Evolutionary conservation across 257 asterid species (phyloP), one percentile per base, ranked within the genome.

Genomic region (Plantago ovata): DNA sequence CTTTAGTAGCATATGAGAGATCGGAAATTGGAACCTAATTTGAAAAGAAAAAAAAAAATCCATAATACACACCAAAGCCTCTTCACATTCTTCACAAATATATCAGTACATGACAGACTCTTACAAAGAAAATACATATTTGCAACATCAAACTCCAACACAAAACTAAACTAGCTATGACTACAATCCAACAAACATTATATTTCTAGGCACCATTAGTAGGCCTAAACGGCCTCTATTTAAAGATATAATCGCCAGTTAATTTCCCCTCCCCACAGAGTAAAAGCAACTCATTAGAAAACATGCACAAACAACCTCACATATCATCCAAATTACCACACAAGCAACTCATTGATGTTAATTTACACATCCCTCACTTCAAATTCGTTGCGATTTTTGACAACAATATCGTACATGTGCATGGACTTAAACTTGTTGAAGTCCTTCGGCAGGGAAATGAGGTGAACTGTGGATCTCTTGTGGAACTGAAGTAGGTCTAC

Each of bases 391-490:
- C 56, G 56, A 50, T 50, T 50, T 22, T 50, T 50, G 38, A 50
- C 56, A 3, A 50, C 56, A 6, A 50, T 50, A 50, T 50, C 56
- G 1, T 50, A 50, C 56, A 50, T 50, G 56, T 50, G 56, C 56
- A 50, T 50, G 56, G 56, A 50, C 56, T 50, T 50, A 10, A 50
- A 50, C 7, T 50, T 50, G 38, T 20, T 50, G 56, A 50, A 50
- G 28, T 50, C 56, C 28, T 50, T 50, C 4, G 56, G 56, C 10
- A 50, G 56, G 23, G 56, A 50, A 50, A 50, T 50, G 56, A 50
- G 56, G 38, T 50, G 56, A 22, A 50, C 56, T 13, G 56, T 50
- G 18, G 56, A 50, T 22, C 56, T 50, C 38, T 50, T 50, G 18
- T 50, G 56, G 38, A 22, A 50, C 38, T 50, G 56, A 50, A 50